Percentiles rank a stretch among this genome's conserved stretches.
phyloP scores from a whole-genome alignment of 2,329 filamentous ascomycete species.

The Tolypocladium album region DNA sequence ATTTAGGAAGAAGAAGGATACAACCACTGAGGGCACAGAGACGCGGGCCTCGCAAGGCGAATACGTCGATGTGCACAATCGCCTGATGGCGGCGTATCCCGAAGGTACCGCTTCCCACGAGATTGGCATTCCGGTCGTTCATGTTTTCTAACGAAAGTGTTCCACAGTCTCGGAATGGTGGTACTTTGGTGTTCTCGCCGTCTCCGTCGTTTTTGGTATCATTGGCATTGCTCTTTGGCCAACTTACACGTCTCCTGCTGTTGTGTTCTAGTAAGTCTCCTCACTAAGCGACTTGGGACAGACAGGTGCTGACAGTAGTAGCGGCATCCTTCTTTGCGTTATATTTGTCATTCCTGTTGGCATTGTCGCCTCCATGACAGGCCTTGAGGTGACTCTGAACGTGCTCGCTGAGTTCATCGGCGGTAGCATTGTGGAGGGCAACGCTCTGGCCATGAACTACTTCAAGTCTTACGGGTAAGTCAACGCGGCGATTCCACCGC shows the following conservation, averaged over 20 bases:
- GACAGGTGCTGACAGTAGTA: neutral
- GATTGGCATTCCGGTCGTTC: too few species aligned
- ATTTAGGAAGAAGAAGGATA: constrained; percentile 13
- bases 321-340: constrained; percentile 26
- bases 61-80: constrained; percentile 29
- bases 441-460: constrained; percentile 34
- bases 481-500: neutral
- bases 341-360: constrained; percentile 33
- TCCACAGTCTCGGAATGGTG: constrained; percentile 33
- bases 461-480: constrained; percentile 29
- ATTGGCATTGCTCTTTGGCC: constrained; percentile 24
- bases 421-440: constrained; percentile 29
- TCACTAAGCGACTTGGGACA: neutral
- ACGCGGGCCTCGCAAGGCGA: constrained; percentile 6
- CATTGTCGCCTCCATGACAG: constrained; percentile 32
- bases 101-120: constrained; percentile 13
- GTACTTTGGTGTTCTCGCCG: constrained; percentile 25
- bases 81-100: constrained; percentile 35
- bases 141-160: too few species aligned
- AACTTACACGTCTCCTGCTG: constrained; percentile 29
- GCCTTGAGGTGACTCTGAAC: constrained; percentile 28
- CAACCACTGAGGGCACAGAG: neutral
- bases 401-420: constrained; percentile 36
- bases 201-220: constrained; percentile 22
- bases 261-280: constrained; percentile 23